These are phyloP conservation scores for Rosa multiflora DNA, from an alignment of 306 rosid genomes.

Conservation along the genomic window DNA sequence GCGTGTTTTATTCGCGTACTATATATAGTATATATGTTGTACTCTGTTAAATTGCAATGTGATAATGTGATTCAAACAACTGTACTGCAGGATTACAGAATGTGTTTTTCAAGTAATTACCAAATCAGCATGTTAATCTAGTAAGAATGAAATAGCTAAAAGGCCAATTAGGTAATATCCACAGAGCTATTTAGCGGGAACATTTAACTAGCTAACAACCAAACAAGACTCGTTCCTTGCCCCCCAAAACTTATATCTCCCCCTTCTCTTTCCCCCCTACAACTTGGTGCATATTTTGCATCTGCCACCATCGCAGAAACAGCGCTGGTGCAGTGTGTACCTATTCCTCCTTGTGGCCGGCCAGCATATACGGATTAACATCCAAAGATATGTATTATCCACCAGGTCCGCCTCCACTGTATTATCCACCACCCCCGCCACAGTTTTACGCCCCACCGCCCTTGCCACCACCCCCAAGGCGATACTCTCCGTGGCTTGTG, in stretches of 20 bases:
- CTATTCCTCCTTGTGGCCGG: slow-evolving; percentile 8
- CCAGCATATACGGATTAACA: slow-evolving; percentile 21
- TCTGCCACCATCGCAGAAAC: slow-evolving; percentile 13
- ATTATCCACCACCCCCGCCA: slow-evolving; percentile 37
- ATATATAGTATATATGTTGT: neutral
- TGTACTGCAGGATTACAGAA: no score
- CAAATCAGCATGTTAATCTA: neutral
- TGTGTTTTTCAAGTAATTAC: neutral
- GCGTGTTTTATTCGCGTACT: neutral
- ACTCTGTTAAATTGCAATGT: neutral
- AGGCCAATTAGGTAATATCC: neutral
- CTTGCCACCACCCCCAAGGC: slow-evolving; percentile 16
- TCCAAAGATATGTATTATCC: slow-evolving; percentile 9
- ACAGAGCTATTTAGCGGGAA: slow-evolving; percentile 40
- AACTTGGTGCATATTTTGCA: slow-evolving; percentile 14
- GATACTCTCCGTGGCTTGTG: slow-evolving; percentile 67
- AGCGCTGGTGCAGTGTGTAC: slow-evolving; percentile 10
- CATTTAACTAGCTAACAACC: slow-evolving; percentile 34
- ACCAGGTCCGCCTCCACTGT: slow-evolving; percentile 11
- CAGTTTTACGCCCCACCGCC: slow-evolving; percentile 34
- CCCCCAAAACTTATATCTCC: slow-evolving; percentile 31
- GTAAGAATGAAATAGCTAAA: neutral
- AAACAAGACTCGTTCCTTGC: slow-evolving; percentile 29
- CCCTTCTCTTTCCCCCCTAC: slow-evolving; percentile 12
- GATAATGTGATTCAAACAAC: neutral